Conservation (phyloP, 2,329 filamentous ascomycete species). For the Fusarium sp. region DNA sequence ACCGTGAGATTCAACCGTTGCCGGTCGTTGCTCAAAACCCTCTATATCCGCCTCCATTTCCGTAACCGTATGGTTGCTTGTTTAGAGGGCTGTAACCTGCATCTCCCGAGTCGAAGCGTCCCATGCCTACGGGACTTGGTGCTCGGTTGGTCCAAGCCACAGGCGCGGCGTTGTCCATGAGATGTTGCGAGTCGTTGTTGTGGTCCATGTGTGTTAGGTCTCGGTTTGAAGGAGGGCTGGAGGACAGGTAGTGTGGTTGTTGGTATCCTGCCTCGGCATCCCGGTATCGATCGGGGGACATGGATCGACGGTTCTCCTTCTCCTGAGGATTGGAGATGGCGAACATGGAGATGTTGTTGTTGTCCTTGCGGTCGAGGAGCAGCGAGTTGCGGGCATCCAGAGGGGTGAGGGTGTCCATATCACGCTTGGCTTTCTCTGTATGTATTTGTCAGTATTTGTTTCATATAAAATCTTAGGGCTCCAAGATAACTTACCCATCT, state of each 20-base stretch:
- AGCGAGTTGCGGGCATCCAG: slow-evolving; percentile 90
- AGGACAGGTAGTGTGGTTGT: slow-evolving; percentile 43
- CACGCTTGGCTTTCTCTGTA: slow-evolving; percentile 81
- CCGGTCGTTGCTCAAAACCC: slow-evolving; percentile 40
- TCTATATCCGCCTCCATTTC: slow-evolving; percentile 47
- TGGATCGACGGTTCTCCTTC: slow-evolving; percentile 51
- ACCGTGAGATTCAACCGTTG: slow-evolving; percentile 21
- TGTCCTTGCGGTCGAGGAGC: slow-evolving; percentile 73
- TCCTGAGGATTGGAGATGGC: slow-evolving; percentile 60
- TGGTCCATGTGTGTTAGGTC: slow-evolving; percentile 56
- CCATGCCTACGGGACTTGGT: slow-evolving; percentile 33
- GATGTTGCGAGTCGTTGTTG: slow-evolving; percentile 56
- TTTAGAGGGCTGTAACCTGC: slow-evolving; percentile 39
- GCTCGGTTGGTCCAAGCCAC: slow-evolving; percentile 52
- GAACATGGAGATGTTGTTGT: slow-evolving; percentile 59
- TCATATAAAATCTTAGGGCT: neutral
- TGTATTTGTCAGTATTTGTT: slow-evolving; percentile 46
- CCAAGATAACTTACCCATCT: slow-evolving; percentile 77
- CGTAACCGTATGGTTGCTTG: slow-evolving; percentile 43
- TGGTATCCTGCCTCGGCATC: slow-evolving; percentile 43
- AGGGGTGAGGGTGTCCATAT: slow-evolving; percentile 86
- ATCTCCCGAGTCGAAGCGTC: slow-evolving; percentile 40
- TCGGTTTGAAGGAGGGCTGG: slow-evolving; percentile 52
- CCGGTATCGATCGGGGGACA: slow-evolving; percentile 54
- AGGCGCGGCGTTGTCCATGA: slow-evolving; percentile 60